These are phyloP conservation scores for Podaxis sp. DNA, from an alignment of 768 basidiomycete species.

Conservation along the genomic window DNA sequence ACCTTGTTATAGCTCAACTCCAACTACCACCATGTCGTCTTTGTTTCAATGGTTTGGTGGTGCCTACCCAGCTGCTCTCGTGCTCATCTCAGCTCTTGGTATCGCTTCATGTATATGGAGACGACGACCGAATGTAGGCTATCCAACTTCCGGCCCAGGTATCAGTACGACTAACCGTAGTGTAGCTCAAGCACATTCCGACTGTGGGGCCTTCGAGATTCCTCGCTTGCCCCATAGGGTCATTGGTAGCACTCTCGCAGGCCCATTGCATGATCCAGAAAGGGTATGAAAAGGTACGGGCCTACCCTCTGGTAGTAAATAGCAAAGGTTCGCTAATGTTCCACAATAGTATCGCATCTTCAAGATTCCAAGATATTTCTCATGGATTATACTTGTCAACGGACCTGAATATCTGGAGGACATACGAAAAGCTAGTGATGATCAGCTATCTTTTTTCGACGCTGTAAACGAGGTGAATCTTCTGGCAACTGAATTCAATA, in stretches of 20 bases:
- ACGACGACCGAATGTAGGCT: background rate
- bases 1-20: background rate
- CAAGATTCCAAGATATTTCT: constrained; percentile 20
- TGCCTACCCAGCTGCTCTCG: background rate
- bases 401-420: constrained; percentile 47
- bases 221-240: background rate
- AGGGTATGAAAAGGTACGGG: constrained; percentile 24
- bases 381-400: constrained; percentile 31
- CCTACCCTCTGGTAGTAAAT: background rate
- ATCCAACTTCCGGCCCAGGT: too few species aligned
- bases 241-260: constrained; percentile 17
- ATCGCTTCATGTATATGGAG: background rate
- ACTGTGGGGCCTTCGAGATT: constrained; percentile 1
- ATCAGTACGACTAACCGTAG: background rate
- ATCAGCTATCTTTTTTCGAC: constrained; percentile 29
- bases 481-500: background rate
- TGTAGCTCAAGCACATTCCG: constrained; percentile 3
- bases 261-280: constrained; percentile 25
- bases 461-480: constrained; percentile 27
- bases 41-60: background rate
- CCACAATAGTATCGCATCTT: constrained; percentile 24
- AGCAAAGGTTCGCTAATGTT: background rate
- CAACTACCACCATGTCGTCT: background rate
- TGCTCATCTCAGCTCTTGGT: background rate
- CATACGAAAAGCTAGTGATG: constrained; percentile 36